Percentiles rank a stretch among this genome's conserved stretches.
These are phyloP conservation scores for Aspergillus aculeatus DNA, from an alignment of 2,329 filamentous ascomycete genomes.

Conservation along the genomic window DNA sequence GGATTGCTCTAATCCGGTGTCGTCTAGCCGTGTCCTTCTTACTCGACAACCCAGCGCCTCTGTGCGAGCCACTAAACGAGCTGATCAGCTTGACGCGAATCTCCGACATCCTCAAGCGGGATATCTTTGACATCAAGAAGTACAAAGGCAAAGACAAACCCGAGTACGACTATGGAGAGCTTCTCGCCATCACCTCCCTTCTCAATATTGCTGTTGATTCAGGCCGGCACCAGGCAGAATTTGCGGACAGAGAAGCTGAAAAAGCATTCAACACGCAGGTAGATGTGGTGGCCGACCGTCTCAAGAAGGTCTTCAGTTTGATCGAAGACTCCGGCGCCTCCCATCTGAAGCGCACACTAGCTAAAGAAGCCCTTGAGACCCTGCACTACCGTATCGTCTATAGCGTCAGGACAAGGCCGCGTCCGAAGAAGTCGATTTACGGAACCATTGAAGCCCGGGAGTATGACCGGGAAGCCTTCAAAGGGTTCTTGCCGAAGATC, in stretches of 20 bases:
- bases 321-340: constrained; percentile 75
- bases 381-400: constrained; percentile 72
- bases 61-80: constrained; percentile 26
- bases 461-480: constrained; percentile 7
- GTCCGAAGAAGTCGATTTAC: constrained; percentile 50
- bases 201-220: constrained; percentile 75
- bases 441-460: constrained; percentile 20
- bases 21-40: constrained; percentile 41
- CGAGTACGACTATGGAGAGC: constrained; percentile 61
- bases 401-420: constrained; percentile 65
- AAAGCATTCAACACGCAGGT: constrained; percentile 67
- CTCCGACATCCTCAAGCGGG: constrained; percentile 27
- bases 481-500: neutral
- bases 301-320: constrained; percentile 57
- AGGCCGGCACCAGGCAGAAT: constrained; percentile 44
- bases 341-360: constrained; percentile 69
- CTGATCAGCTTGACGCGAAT: constrained; percentile 34
- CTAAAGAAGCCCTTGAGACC: constrained; percentile 72
- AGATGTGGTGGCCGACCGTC: constrained; percentile 61
- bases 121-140: constrained; percentile 33
- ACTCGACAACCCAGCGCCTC: constrained; percentile 25
- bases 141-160: constrained; percentile 22
- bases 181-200: constrained; percentile 65
- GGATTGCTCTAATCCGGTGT: constrained; percentile 41
- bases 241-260: constrained; percentile 37